phyloP scores from a whole-genome alignment of 2,329 filamentous ascomycete genomes.

The Phaeoacremonium minimum region DNA sequence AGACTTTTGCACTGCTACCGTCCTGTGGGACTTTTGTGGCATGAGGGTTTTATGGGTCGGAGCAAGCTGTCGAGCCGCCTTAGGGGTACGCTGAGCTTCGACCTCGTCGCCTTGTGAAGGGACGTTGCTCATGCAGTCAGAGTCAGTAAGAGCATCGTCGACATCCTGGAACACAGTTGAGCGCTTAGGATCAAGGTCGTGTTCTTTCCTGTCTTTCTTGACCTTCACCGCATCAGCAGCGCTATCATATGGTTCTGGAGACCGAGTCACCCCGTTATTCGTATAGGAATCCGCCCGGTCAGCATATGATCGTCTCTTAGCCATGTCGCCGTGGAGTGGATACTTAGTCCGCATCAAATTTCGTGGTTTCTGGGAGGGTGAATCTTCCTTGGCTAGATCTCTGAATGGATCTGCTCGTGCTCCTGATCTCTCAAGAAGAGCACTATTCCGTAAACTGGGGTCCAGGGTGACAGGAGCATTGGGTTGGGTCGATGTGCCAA shows the following conservation, averaged over 20 bases:
- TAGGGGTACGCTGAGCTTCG: conserved; percentile 17
- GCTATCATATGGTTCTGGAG: conserved; percentile 16
- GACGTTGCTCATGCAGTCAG: conserved; percentile 15
- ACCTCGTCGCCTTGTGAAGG: conserved; percentile 20
- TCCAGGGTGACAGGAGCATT: too few relatives aligned
- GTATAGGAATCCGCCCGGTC: conserved; percentile 7
- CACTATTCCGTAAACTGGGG: too few relatives aligned
- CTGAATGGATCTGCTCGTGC: conserved; percentile 16
- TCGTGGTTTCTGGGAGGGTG: conserved; percentile 17
- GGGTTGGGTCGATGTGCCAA: too few relatives aligned
- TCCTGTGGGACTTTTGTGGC: conserved; percentile 6
- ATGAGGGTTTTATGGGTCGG: conserved; percentile 9
- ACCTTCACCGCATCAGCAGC: conserved; percentile 11
- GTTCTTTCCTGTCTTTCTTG: conserved; percentile 12
- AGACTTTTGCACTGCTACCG: conserved; percentile 4
- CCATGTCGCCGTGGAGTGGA: conserved; percentile 28
- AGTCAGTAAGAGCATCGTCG: conserved; percentile 16
- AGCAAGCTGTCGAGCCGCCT: conserved; percentile 5
- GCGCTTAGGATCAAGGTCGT: conserved; percentile 18
- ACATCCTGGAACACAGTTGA: conserved; percentile 19
- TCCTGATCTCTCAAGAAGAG: too few relatives aligned
- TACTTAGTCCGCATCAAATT: conserved; percentile 26
- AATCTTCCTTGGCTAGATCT: conserved; percentile 17
- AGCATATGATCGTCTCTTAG: conserved; percentile 12
- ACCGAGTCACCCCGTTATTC: conserved; percentile 9